Base-by-base conservation (phyloP, 2,329 filamentous ascomycete species). In the Paracamarosporium sp. region DNA sequence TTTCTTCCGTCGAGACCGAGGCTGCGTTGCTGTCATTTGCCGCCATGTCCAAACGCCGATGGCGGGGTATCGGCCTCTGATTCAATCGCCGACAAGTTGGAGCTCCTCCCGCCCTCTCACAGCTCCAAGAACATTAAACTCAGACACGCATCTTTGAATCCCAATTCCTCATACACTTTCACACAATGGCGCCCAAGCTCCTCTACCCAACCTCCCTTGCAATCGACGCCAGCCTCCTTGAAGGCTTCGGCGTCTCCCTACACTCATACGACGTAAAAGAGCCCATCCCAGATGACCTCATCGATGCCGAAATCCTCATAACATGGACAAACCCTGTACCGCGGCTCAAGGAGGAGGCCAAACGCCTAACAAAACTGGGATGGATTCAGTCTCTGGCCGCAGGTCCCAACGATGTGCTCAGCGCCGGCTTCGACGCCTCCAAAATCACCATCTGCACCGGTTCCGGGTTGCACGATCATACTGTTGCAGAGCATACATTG, bases 361-460 rank as follows among this genome's bases (percentile, higher is more conserved):
- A 70, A 50, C 81, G 83, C 57, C 78, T 88, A 71, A 83, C 79
- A 55, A 83, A 85, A 38, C 79, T 89, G 13, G 80, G 80, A 62
- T 89, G 86, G 86, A 88, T 89, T 73, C 87, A 89, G 68, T 87
- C 85, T 0, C 85, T 89, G 31, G 87, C 87, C 33, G 86, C 87
- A 0, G 87, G 87, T 0, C 87, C 87, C 64, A 89, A 89, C 71
- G 87, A 89, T 69, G 86, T 89, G 15, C 82, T 89, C 17, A 73
- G 70, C 50, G 87, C 86, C 25, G 87, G 86, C 55, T 89, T 89
- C 73, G 82, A 86, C 68, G 65, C 78, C 9, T 70, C 78, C 52
- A 77, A 77, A 51, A 78, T 86, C 47, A 60, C 55, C n/a, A 77
- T 89, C 52, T 86, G 84, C 40, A 88, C 86, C 13, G 87, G 87